These are phyloP conservation scores for Kuraishia borneana DNA, from an alignment of 805 yeast genomes.

Conservation along the genomic window DNA sequence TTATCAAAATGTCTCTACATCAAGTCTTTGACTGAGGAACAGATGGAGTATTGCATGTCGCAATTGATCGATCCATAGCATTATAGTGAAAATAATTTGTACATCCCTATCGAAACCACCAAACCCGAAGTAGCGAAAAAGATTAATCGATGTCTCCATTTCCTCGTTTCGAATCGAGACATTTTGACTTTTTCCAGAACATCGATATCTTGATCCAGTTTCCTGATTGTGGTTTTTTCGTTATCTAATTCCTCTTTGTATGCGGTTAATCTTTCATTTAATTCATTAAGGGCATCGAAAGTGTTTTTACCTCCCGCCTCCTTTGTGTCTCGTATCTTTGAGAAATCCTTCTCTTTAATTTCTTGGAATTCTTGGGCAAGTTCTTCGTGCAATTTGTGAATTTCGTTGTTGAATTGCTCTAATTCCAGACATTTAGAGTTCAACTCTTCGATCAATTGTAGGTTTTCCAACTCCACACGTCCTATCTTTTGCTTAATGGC, in stretches of 20 bases:
- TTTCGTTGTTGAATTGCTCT: conserved; percentile 14
- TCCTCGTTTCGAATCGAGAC: conserved; percentile 9
- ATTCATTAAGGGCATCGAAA: conserved; percentile 15
- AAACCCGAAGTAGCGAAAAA: neutral
- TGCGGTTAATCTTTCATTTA: conserved; percentile 5
- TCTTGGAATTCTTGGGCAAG: conserved; percentile 17
- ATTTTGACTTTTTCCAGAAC: conserved; percentile 13
- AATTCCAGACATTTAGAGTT: conserved; percentile 15
- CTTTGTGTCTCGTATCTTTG: conserved; percentile 7
- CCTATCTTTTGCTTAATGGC: conserved; percentile 16
- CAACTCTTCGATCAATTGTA: conserved; percentile 15
- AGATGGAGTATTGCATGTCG: conserved; percentile 34
- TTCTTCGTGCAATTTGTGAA: conserved; percentile 13
- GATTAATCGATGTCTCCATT: conserved; percentile 1
- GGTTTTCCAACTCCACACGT: conserved; percentile 18
- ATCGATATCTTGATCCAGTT: conserved; percentile 14
- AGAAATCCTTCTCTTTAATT: conserved; percentile 17
- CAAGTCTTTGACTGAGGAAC: conserved; percentile 61
- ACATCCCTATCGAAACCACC: neutral
- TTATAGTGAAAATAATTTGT: neutral
- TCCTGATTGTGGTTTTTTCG: conserved; percentile 6
- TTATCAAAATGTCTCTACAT: conserved; percentile 79
- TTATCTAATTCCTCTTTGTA: conserved; percentile 4
- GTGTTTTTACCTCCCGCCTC: conserved; percentile 6
- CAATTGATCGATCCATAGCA: conserved; percentile 1